Evolutionary conservation across 305 asterid species (phyloP).

Genomic region (Galium porrigens): DNA sequence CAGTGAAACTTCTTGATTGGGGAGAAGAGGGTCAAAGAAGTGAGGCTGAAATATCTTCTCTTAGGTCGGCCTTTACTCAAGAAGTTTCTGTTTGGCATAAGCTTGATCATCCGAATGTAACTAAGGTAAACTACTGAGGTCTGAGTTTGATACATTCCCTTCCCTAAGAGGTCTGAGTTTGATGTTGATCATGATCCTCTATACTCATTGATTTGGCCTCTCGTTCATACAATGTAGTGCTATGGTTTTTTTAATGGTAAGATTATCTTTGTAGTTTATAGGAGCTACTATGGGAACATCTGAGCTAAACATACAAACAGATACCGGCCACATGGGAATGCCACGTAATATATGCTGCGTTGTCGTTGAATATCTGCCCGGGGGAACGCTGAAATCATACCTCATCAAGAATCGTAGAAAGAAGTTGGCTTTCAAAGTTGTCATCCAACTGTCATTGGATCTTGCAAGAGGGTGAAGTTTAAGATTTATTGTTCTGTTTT

Average conservation of each 20-base stretch:
- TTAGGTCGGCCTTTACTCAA: conserved; percentile 56
- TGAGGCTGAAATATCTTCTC: conserved; percentile 42
- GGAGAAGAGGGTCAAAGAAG: conserved; percentile 67
- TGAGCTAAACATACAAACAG: conserved; percentile 41
- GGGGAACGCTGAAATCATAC: conserved; percentile 55
- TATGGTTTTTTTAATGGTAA: background rate
- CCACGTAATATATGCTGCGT: conserved; percentile 51
- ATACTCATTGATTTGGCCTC: background rate
- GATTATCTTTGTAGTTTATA: conserved; percentile 33
- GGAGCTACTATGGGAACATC: conserved; percentile 60
- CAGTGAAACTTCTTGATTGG: conserved; percentile 71
- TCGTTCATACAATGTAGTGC: background rate
- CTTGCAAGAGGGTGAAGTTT: conserved; percentile 57
- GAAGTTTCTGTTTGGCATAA: conserved; percentile 75
- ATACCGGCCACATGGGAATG: conserved; percentile 36
- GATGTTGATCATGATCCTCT: background rate
- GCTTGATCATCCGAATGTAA: conserved; percentile 70
- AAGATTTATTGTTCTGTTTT: conserved; percentile 3
- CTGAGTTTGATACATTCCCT: background rate
- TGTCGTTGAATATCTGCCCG: conserved; percentile 62
- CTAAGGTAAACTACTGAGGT: conserved; percentile 35
- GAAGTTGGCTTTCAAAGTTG: conserved; percentile 56
- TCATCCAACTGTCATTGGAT: conserved; percentile 55
- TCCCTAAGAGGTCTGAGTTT: background rate
- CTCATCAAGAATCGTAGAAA: conserved; percentile 47